Percentiles rank a stretch among this genome's conserved stretches.
phyloP scores from a whole-genome alignment of 1,284 basidiomycete species.

The Afroboletus lepidellus region DNA sequence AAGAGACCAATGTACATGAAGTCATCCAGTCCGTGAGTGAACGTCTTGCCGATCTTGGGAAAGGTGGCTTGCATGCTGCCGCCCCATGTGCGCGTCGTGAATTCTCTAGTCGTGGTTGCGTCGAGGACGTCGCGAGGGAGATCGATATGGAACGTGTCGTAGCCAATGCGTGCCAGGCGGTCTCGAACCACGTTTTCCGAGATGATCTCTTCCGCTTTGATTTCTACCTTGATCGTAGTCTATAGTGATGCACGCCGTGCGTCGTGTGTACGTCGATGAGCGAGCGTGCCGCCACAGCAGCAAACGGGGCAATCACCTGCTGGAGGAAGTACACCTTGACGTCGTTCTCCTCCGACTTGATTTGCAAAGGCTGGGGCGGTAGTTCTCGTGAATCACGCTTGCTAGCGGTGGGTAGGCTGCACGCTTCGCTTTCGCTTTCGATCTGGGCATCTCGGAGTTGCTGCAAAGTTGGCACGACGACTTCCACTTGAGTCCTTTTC shows the following conservation, averaged over 20 bases:
- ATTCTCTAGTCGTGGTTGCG: constrained; percentile 20
- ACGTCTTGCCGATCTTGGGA: constrained; percentile 25
- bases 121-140: constrained; percentile 6
- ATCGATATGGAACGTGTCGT: constrained; percentile 11
- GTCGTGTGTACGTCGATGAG: background rate
- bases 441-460: constrained; percentile 2
- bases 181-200: constrained; percentile 8
- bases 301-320: constrained; percentile 1
- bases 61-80: constrained; percentile 31
- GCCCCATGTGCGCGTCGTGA: constrained; percentile 30
- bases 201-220: constrained; percentile 8
- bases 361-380: background rate
- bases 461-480: constrained; percentile 10
- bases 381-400: constrained; percentile 3
- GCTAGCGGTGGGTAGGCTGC: background rate
- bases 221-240: constrained; percentile 12
- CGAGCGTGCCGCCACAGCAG: background rate
- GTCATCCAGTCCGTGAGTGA: constrained; percentile 29
- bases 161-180: constrained; percentile 3
- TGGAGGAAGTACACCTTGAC: background rate
- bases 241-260: background rate
- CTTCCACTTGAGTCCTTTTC: constrained; percentile 10
- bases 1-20: constrained; percentile 36
- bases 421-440: background rate
- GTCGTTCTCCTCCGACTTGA: constrained; percentile 16